phyloP scores from a whole-genome alignment of 306 rosid species.

The Inga oerstediana region DNA sequence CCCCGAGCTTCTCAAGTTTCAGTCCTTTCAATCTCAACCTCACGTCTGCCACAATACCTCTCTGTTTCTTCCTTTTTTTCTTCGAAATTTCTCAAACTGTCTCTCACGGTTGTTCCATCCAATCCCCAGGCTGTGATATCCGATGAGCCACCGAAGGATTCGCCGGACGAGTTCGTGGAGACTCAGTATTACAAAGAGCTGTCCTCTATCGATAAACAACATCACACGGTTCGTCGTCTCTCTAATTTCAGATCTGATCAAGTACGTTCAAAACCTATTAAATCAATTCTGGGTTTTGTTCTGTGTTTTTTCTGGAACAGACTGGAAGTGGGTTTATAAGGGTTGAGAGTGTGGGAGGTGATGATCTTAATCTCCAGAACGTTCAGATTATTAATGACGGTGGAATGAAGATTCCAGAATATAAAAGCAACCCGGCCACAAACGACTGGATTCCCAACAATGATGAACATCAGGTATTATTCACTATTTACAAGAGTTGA shows the following conservation, averaged over 20 bases:
- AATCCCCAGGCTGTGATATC: conserved; percentile 30
- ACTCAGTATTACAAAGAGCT: conserved; percentile 64
- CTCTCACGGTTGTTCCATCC: not conserved
- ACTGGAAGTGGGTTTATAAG: conserved; percentile 78
- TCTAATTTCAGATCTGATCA: not conserved
- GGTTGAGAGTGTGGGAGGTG: conserved; percentile 39
- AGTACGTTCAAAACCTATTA: not conserved
- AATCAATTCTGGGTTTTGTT: not conserved
- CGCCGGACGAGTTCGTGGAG: conserved; percentile 67
- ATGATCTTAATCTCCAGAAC: conserved; percentile 26
- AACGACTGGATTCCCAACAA: conserved; percentile 75
- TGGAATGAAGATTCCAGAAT: conserved; percentile 25
- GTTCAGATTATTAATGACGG: conserved; percentile 22
- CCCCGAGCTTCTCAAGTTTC: conserved; percentile 65
- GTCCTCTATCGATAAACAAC: conserved; percentile 61
- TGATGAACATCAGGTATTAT: conserved; percentile 43
- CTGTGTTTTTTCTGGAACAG: conserved; percentile 36
- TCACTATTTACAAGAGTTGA: not conserved
- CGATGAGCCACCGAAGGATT: conserved; percentile 28
- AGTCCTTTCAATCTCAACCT: conserved; percentile 58
- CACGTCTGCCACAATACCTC: conserved; percentile 30
- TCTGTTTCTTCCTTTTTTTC: not conserved
- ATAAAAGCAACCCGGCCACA: conserved; percentile 79
- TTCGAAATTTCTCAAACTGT: not conserved
- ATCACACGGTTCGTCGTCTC: conserved; percentile 53